These are phyloP conservation scores for Irpex rosettiformis DNA, from an alignment of 1,284 basidiomycete species.

Conservation along the genomic window DNA sequence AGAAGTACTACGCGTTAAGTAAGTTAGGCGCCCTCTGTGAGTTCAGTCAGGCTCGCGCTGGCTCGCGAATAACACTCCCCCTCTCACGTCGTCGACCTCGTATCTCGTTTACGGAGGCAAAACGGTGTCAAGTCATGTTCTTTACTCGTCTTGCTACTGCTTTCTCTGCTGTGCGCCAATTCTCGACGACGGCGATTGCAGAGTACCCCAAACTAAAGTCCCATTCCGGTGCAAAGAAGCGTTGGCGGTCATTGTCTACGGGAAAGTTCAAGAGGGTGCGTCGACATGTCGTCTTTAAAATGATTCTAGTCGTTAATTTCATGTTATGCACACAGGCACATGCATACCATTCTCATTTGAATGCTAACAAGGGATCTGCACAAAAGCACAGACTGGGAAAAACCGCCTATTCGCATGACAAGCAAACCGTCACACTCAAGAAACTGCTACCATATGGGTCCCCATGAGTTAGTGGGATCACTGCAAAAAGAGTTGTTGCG, in stretches of 20 bases:
- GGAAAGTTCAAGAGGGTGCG: conserved; percentile 77
- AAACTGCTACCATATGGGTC: conserved; percentile 68
- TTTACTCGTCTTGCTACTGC: background rate
- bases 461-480: conserved; percentile 25
- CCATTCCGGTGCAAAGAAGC: conserved; percentile 78
- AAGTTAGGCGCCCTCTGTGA: background rate
- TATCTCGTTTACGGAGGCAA: background rate
- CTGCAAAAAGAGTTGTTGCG: background rate
- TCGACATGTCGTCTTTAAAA: conserved; percentile 15
- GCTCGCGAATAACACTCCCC: background rate
- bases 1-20: no score
- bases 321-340: conserved; percentile 45
- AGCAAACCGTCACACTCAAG: conserved; percentile 64
- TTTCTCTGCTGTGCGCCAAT: conserved; percentile 28
- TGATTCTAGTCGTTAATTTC: conserved; percentile 2
- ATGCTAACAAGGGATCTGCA: conserved; percentile 60
- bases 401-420: conserved; percentile 59
- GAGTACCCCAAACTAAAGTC: conserved; percentile 64
- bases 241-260: conserved; percentile 67
- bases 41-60: background rate
- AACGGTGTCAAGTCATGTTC: background rate
- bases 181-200: conserved; percentile 30
- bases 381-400: conserved; percentile 64
- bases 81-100: background rate
- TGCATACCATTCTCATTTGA: conserved; percentile 68